Evolutionary conservation across 1,139 yeast genomes (phyloP).

Genomic region (Chernovozyma sophiae-reginae): DNA sequence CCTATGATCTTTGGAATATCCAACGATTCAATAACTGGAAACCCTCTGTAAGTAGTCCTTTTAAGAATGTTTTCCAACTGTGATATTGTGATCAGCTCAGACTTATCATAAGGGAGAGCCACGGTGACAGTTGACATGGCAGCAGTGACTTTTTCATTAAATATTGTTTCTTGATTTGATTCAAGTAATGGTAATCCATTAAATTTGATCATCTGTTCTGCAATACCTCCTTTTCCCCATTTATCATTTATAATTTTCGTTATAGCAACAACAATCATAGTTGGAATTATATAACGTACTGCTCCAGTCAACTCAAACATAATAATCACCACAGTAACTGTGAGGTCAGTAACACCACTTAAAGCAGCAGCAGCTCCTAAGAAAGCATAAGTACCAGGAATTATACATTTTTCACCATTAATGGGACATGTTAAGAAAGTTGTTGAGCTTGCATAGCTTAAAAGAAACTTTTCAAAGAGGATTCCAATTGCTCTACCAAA

Average conservation of each 20-base stretch:
- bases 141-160: slow-evolving; percentile 51
- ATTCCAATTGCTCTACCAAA: slow-evolving; percentile 86
- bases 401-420: slow-evolving; percentile 52
- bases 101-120: slow-evolving; percentile 40
- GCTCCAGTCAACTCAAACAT: slow-evolving; percentile 98
- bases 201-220: slow-evolving; percentile 88
- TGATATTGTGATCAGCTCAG: slow-evolving; percentile 25
- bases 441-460: slow-evolving; percentile 33
- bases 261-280: slow-evolving; percentile 94
- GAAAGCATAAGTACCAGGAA: slow-evolving; percentile 92
- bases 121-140: slow-evolving; percentile 64
- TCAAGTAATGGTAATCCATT: slow-evolving; percentile 88
- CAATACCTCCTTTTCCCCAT: slow-evolving; percentile 83
- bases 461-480: slow-evolving; percentile 55
- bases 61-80: slow-evolving; percentile 35
- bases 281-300: slow-evolving; percentile 80
- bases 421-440: slow-evolving; percentile 47
- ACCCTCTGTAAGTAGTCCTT: slow-evolving; percentile 45
- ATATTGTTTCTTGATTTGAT: slow-evolving; percentile 60
- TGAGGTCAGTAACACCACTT: slow-evolving; percentile 88
- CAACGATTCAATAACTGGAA: slow-evolving; percentile 47
- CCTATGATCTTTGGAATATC: slow-evolving; percentile 32
- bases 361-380: slow-evolving; percentile 97
- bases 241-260: slow-evolving; percentile 73
- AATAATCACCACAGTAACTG: slow-evolving; percentile 89